phyloP scores from a whole-genome alignment of 2,329 filamentous ascomycete species.

The Pseudocercospora pini-densiflorae region DNA sequence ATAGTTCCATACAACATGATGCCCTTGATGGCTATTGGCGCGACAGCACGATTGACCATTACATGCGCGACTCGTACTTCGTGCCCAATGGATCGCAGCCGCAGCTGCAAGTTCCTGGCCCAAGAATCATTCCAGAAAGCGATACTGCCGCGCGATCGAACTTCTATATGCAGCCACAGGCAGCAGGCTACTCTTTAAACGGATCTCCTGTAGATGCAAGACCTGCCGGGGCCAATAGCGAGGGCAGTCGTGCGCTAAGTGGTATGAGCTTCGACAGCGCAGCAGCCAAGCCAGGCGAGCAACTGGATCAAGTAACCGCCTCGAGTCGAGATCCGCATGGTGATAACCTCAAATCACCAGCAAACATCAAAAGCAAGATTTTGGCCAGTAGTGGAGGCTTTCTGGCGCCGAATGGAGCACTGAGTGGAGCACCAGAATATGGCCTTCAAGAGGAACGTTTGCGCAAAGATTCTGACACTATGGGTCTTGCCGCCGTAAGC shows the following conservation, averaged over 20 bases:
- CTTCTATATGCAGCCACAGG: slow-evolving; percentile 31
- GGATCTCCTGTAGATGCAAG: slow-evolving; percentile 13
- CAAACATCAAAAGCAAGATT: background rate
- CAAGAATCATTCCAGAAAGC: background rate
- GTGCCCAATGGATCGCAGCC: slow-evolving; percentile 5
- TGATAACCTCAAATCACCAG: background rate
- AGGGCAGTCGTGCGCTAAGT: slow-evolving; percentile 28
- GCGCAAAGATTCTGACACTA: slow-evolving; percentile 5
- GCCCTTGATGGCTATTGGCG: slow-evolving; percentile 29
- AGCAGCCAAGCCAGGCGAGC: background rate
- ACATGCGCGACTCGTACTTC: slow-evolving; percentile 29
- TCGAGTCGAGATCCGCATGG: background rate
- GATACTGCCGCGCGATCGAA: slow-evolving; percentile 7
- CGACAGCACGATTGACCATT: slow-evolving; percentile 31
- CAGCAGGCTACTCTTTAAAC: slow-evolving; percentile 22
- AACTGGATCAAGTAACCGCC: background rate
- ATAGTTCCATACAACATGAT: slow-evolving; percentile 20
- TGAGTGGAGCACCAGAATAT: background rate
- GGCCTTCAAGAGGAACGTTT: background rate
- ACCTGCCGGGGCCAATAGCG: slow-evolving; percentile 30
- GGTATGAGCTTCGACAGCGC: slow-evolving; percentile 30
- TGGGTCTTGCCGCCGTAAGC: background rate
- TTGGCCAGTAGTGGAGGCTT: background rate
- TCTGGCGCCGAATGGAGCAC: background rate
- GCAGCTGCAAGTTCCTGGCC: slow-evolving; percentile 3